These are phyloP conservation scores for Paramecium sonneborni DNA, from an alignment of 73 alveolate genomes.

Conservation along the genomic window DNA sequence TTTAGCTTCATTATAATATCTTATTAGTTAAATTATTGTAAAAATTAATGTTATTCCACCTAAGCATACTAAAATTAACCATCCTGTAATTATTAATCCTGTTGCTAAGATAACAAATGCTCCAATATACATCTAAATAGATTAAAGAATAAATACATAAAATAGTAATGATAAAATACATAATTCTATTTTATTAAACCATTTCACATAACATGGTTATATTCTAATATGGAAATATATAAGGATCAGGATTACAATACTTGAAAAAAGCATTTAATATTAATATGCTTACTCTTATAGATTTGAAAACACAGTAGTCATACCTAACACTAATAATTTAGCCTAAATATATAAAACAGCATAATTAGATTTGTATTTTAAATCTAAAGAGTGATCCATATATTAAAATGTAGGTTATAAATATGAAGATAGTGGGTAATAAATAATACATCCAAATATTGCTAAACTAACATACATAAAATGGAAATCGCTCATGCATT, in stretches of 20 bases:
- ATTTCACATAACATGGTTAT: not conserved
- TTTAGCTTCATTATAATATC: not conserved
- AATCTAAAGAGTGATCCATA: slow-evolving; percentile 35
- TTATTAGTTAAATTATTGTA: not conserved
- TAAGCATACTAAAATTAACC: not conserved
- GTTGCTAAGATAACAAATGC: not conserved
- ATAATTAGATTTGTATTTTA: slow-evolving; percentile 15
- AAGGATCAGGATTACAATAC: not conserved
- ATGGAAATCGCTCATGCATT: not conserved
- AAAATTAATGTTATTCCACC: not conserved
- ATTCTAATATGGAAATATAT: not conserved
- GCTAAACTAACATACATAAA: not conserved
- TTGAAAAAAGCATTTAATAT: slow-evolving; percentile 15
- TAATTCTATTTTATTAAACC: not conserved
- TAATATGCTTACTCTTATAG: not conserved
- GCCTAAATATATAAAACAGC: not conserved
- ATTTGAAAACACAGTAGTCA: slow-evolving; percentile 2
- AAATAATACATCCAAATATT: not conserved
- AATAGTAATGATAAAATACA: not conserved
- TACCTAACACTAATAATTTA: not conserved
- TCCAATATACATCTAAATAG: not conserved
- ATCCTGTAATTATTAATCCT: not conserved
- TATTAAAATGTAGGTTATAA: not conserved
- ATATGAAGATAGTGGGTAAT: slow-evolving; percentile 4
- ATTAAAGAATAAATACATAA: not conserved